Evolutionary conservation across 2,329 filamentous ascomycete species (phyloP).

Genomic region (Monilinia fructicola): DNA sequence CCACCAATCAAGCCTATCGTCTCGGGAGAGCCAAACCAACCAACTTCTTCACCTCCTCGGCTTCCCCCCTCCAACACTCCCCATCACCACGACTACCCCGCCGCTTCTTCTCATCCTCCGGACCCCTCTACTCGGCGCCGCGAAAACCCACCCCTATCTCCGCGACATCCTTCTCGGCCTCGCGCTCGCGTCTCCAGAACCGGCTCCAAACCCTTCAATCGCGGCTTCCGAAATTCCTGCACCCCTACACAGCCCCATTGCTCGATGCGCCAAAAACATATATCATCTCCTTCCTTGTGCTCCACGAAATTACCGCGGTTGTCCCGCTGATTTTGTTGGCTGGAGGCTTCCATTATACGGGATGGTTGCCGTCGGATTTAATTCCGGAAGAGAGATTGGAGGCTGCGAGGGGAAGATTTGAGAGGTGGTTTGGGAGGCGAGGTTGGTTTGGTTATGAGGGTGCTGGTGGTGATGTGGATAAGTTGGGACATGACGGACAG

Average conservation of each 20-base stretch:
- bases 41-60: not conserved
- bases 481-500: slow-evolving; percentile 36
- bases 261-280: slow-evolving; percentile 78
- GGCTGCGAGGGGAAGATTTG: slow-evolving; percentile 65
- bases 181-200: not conserved
- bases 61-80: not conserved
- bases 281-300: slow-evolving; percentile 78
- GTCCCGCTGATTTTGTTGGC: slow-evolving; percentile 75
- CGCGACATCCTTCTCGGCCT: not conserved
- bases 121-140: not conserved
- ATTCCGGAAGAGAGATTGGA: slow-evolving; percentile 22
- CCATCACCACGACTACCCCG: not conserved
- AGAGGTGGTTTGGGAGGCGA: slow-evolving; percentile 73
- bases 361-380: slow-evolving; percentile 60
- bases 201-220: slow-evolving; percentile 2
- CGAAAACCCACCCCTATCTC: not conserved
- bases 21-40: not conserved
- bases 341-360: slow-evolving; percentile 74
- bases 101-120: slow-evolving; percentile 5
- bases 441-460: slow-evolving; percentile 70
- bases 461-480: slow-evolving; percentile 22
- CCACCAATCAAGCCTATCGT: not conserved
- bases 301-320: slow-evolving; percentile 90
- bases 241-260: slow-evolving; percentile 67
- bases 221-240: slow-evolving; percentile 60